phyloP scores from a whole-genome alignment of 495 filamentous ascomycete species.

The Bryoglossum gracile region DNA sequence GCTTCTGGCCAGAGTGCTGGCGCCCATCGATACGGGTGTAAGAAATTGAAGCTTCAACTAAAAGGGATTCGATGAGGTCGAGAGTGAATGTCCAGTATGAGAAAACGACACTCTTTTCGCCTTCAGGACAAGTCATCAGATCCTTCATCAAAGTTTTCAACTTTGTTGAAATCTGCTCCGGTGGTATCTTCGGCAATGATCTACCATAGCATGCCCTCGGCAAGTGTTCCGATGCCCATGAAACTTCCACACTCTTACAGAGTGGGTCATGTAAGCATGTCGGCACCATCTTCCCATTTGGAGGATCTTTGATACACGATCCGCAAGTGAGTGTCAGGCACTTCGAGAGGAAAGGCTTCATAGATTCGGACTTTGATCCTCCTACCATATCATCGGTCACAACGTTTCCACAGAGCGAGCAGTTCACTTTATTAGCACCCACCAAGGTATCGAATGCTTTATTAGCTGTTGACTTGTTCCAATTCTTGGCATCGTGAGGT shows the following conservation, averaged over 20 bases:
- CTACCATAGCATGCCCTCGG: neutral
- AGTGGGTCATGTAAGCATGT: neutral
- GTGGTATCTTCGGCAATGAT: neutral
- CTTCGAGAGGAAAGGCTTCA: conserved; percentile 3
- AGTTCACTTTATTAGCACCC: neutral
- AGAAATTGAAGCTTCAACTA: conserved; percentile 27
- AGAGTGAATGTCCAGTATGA: conserved; percentile 40
- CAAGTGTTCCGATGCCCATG: neutral
- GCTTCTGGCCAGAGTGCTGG: conserved; percentile 28
- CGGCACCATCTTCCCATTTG: neutral
- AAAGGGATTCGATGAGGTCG: conserved; percentile 30
- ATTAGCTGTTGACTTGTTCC: conserved; percentile 8
- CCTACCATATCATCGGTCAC: neutral
- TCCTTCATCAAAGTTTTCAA: conserved; percentile 24
- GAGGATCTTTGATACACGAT: conserved; percentile 2
- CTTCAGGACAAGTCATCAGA: conserved; percentile 9
- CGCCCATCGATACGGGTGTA: conserved; percentile 36
- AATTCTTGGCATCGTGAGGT: neutral
- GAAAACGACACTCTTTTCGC: conserved; percentile 36
- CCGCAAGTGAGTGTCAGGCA: conserved; percentile 8
- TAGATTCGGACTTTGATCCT: neutral
- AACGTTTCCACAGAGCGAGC: conserved; percentile 4
- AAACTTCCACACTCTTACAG: conserved; percentile 6
- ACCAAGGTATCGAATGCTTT: conserved; percentile 10
- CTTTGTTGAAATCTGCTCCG: conserved; percentile 19